Evolutionary conservation across 2,329 filamentous ascomycete genomes (phyloP), one percentile per base, ranked within the genome.

Genomic region (Colletotrichum ledebouriae): DNA sequence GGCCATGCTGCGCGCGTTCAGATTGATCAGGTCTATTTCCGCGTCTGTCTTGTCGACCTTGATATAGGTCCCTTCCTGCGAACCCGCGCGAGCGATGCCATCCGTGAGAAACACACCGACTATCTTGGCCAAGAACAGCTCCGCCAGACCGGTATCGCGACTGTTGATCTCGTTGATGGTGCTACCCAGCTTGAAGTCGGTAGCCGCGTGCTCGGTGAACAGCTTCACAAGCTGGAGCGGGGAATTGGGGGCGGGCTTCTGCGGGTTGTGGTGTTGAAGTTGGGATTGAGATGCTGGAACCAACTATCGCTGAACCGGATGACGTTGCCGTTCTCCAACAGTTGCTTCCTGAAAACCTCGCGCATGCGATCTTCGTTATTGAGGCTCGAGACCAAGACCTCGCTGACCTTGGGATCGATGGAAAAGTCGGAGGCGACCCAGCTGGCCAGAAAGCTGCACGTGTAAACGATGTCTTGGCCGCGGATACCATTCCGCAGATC

Each of bases 61-160:
- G 15, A 52, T 34, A 3, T 33, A 5, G 13, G 49, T 29, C 29
- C 22, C n/a, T 15, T 10, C 25, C 5, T 6, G 11, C 6, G 49
- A 17, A 2, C 39, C 47, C 3, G 49, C 22, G n/a, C 59, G 59
- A 6, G 59, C 37, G n/a, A 56, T 13, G 41, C 22, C 49, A 4
- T 62, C 37, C 9, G 59, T 56, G 49, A 62, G 50, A 29, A 44
- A 61, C 9, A 55, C 49, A 22, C 59, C 59, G 20, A 61, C 55
- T 1, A 55, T 20, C 34, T 52, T 61, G 46, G 59, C 37, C 20
- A 61, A 33, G 17, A 61, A 42, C 4, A 17, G 4, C 47, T 55
- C 34, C 2, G 37, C 37, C 7, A 33, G 22, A 3, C 10, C 10
- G 4, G 2, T 2, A 4, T 52, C 5, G 10, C 49, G 25, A 11